Base-by-base conservation (phyloP, 163 green algal species). In the Scenedesmus sp. region DNA sequence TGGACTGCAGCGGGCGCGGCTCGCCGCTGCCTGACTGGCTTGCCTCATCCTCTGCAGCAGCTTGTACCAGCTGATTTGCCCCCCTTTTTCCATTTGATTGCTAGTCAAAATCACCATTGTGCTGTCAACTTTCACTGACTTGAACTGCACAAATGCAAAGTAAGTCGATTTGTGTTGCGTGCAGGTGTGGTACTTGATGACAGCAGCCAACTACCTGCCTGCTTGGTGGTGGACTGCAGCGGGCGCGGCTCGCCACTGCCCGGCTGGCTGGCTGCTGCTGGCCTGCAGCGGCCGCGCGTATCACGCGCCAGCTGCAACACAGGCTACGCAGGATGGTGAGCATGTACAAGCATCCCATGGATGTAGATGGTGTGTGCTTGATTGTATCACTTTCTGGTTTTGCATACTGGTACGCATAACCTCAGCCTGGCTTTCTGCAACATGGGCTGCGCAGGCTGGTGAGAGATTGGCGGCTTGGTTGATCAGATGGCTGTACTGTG, bases 181-280 rank as follows among this genome's bases (percentile, higher is more conserved):
- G 34, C 81, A 86, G 81, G 81, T 86, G 81, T 86, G 16, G 15
- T 13, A 10, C 52, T 86, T 13, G 3, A 52, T 10, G 1, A 52
- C 55, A 52, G 81, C 12, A n/a, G 16, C 10, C 26, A 15, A 3
- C 10, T 86, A 12, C 81, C 52, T 54, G 81, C 52, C 9, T 6
- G 5, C 1, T 46, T 86, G 81, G 13, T 86, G 0, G 81, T 86
- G 2, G 81, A 86, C 16, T 86, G 81, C 26, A 67, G 52, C 15
- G 81, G 81, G 5, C 52, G 81, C 6, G 15, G 26, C 81, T 67
- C 52, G 15, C 13, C 1, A 4, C n/a, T 86, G 81, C 52, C 81
- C 20, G 16, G 34, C 12, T 86, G 81, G 81, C 81, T 86, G 81
- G 54, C 81, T 52, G 81, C 52, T 52, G 81, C 81, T 52, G 81